phyloP scores from a whole-genome alignment of 371 early-diverging fungal genomes.

The Mucor lusitanicus region DNA sequence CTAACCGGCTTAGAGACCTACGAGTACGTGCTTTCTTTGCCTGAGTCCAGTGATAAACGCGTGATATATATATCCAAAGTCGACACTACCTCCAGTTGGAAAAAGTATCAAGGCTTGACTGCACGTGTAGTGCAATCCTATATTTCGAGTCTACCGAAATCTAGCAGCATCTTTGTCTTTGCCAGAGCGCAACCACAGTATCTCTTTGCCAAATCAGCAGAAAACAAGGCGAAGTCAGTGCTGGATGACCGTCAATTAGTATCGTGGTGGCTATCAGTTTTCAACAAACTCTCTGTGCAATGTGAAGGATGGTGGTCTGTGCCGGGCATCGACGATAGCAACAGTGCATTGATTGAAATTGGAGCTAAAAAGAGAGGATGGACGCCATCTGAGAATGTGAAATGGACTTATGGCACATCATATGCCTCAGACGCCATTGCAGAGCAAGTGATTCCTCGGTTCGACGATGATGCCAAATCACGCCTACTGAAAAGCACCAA shows the following conservation, averaged over 20 bases:
- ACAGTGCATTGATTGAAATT: conserved; percentile 36
- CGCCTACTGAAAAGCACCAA: conserved; percentile 46
- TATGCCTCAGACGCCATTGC: conserved; percentile 46
- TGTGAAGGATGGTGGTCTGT: conserved; percentile 57
- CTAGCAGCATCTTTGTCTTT: conserved; percentile 63
- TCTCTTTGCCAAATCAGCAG: conserved; percentile 73
- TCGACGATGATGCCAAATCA: conserved; percentile 82
- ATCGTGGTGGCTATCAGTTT: conserved; percentile 74
- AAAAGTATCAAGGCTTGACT: conserved; percentile 24
- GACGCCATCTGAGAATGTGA: conserved; percentile 4
- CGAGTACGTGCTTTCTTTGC: conserved; percentile 24
- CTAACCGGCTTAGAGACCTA: conserved; percentile 40
- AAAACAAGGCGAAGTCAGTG: conserved; percentile 59
- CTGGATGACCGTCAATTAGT: conserved; percentile 69
- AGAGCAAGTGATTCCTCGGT: conserved; percentile 64
- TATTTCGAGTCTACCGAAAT: conserved; percentile 36
- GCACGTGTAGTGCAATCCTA: conserved; percentile 52
- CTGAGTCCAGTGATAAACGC: conserved; percentile 3
- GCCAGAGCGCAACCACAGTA: conserved; percentile 88
- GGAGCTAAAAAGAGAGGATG: conserved; percentile 25
- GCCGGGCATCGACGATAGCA: conserved; percentile 61
- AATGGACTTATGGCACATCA: conserved; percentile 70
- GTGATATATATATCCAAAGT: conserved; percentile 63
- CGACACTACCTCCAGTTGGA: conserved; percentile 56
- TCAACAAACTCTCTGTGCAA: conserved; percentile 9